Base-by-base conservation (phyloP, 192 early-diverging fungal species). In the Backusella parvicylindrica region DNA sequence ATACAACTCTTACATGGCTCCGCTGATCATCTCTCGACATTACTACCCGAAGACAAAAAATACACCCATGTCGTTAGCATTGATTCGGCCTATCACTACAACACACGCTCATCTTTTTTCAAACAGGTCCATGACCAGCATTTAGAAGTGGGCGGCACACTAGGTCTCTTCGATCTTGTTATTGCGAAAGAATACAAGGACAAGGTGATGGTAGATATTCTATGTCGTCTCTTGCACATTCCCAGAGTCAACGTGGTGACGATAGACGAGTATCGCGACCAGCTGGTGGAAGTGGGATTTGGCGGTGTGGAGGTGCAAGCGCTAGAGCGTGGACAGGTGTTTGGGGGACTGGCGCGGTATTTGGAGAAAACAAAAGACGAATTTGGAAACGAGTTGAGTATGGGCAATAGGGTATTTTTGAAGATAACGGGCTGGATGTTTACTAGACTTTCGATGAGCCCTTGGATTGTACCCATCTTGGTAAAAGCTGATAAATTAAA, bases 41-140 rank as follows among this genome's bases (percentile, higher is more conserved):
- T 47, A 3, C 18, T n/a, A n/a, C 16, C 15, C 43, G 23, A 3
- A 13, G 21, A 40, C 40, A 23, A 60, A 3, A 38, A 47, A 13
- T 18, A 36, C 1, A 6, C 16, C 11, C 70, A 78, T 74, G 80
- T 87, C 9, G 16, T 87, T 31, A 84, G 81, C 0, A 81, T 87
- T 32, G 86, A 87, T 65, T 81, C 84, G 0, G 86, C 86, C 1
- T 85, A 85, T 49, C 86, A 87, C 31, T 87, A 82, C 70, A 77
- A 80, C 32, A 84, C 86, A 1, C 82, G 84, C 1, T 83, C 77
- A 30, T 31, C 65, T 3, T 87, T 87, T 16, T 33, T 87, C 1
- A 64, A 47, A 4, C 68, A 79, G 12, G 77, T 75, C 21, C 28
- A 76, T 11, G 13, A 33, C 3, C 40, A 78, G 0, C 73, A 83